These are phyloP conservation scores for Coprinellus micaceus DNA, from an alignment of 768 basidiomycete species.

Conservation along the genomic window DNA sequence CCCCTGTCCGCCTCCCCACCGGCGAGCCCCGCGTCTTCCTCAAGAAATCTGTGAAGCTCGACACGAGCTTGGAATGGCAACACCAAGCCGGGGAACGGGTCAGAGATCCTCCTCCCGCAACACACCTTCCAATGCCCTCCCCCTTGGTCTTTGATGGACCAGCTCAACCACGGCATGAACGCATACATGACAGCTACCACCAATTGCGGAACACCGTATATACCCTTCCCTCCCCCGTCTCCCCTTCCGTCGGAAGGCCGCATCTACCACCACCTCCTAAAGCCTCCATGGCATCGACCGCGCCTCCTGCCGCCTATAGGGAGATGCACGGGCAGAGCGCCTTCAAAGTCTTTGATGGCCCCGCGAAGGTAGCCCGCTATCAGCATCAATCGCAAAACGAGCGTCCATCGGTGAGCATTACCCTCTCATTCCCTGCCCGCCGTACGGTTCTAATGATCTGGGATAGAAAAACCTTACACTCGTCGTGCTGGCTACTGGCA, in stretches of 20 bases:
- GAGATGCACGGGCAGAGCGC: conserved; percentile 7
- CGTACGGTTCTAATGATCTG: background rate
- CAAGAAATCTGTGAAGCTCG: conserved; percentile 1
- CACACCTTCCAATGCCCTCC: conserved; percentile 32
- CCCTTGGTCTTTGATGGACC: conserved; percentile 50
- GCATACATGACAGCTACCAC: background rate
- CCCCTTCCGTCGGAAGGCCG: background rate
- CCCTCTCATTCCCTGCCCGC: background rate
- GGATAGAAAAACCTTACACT: background rate
- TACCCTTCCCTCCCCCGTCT: background rate
- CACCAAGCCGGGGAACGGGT: background rate
- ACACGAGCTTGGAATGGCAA: background rate
- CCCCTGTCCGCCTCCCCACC: conserved; percentile 44
- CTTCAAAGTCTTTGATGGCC: conserved; percentile 43
- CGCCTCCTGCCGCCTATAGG: background rate
- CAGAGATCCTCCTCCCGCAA: background rate
- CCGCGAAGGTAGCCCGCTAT: conserved; percentile 34
- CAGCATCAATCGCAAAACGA: conserved; percentile 16
- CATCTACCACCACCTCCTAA: background rate
- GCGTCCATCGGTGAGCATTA: conserved; percentile 11
- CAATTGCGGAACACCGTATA: background rate
- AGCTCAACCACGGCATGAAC: conserved; percentile 29
- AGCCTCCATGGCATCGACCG: background rate
- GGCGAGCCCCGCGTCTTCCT: conserved; percentile 30
- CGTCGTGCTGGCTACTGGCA: background rate